Conservation (phyloP, 306 rosid genomes). For the Benincasa hispida region DNA sequence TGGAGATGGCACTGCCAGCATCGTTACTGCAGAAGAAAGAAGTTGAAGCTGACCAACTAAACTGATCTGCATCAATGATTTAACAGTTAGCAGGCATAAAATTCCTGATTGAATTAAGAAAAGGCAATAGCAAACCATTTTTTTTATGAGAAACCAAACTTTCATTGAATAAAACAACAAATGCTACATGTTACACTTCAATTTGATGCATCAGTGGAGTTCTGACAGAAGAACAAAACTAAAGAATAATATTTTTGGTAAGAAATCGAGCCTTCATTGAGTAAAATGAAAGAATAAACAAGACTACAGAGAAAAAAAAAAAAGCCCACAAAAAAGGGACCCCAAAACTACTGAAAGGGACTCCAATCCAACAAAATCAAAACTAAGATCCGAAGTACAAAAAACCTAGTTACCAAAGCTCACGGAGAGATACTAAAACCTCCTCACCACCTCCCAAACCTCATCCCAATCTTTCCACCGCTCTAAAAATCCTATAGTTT, state of each 20-base stretch:
- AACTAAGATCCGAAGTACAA: background rate
- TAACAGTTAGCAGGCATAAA: slow-evolving; percentile 4
- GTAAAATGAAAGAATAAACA: too few species aligned
- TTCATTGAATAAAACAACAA: background rate
- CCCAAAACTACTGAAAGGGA: background rate
- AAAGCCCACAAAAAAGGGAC: background rate
- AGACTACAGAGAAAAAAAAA: too few species aligned
- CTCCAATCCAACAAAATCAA: background rate
- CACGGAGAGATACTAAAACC: background rate
- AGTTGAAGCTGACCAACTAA: slow-evolving; percentile 98
- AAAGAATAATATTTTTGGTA: background rate
- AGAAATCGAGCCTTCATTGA: too few species aligned
- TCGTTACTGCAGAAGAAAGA: slow-evolving; percentile 85
- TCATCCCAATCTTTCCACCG: background rate
- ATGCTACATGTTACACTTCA: background rate
- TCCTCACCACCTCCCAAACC: background rate
- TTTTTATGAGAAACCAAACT: background rate
- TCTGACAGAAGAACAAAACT: background rate
- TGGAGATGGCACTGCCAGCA: slow-evolving; percentile 92
- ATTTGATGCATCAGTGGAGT: background rate
- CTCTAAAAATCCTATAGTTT: background rate
- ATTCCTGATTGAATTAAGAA: background rate
- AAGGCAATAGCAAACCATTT: background rate
- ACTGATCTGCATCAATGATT: slow-evolving; percentile 53
- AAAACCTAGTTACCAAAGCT: background rate